Base-by-base conservation (phyloP, 83 land plant genomes). In the Picea abies region DNA sequence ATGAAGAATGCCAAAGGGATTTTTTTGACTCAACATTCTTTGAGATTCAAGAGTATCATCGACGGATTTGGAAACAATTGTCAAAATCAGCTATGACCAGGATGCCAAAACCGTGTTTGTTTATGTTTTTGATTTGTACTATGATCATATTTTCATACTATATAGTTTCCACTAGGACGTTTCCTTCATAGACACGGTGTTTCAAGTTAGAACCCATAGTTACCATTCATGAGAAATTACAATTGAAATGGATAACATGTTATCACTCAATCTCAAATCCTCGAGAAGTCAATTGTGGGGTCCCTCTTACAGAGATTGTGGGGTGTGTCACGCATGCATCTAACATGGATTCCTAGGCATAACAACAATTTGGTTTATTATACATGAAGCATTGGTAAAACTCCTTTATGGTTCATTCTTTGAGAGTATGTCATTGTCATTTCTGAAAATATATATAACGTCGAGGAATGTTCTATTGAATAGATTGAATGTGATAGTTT, bases 351-450 rank as follows among this genome's bases (percentile, higher is more conserved):
- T 78, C 84, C 93, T 4, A 81, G 73, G 82, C 99, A 96, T 73
- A 98, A 98, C 84, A 85, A 62, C 76, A 89, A 99, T 23, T 9
- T 94, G 75, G 92, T 98, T 19, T 99, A 98, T 83, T 98, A 98
- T 79, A 91, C 96, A 1, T 98, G 98, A 97, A 92, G 96, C 73
- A 80, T 93, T 72, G 99, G 99, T 9, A 94, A 93, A 77, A 96
- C 99, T 7, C 99, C 99, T 10, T 98, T 98, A 32, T 87, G 99
- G 99, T 1, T 99, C 99, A 20, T 98, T 98, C 68, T 94, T 95
- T 15, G 94, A 96, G 82, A 47, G 81, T 32, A 82, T 84, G 58
- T 89, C 95, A 6, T 82, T 98, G 65, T 96, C 99, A 0, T 98
- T 98, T 84, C 97, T 92, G 70, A 97, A 98, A 83, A 93, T 85